Conservation (phyloP, 75 land plant genomes). For the Sequoia sempervirens region DNA sequence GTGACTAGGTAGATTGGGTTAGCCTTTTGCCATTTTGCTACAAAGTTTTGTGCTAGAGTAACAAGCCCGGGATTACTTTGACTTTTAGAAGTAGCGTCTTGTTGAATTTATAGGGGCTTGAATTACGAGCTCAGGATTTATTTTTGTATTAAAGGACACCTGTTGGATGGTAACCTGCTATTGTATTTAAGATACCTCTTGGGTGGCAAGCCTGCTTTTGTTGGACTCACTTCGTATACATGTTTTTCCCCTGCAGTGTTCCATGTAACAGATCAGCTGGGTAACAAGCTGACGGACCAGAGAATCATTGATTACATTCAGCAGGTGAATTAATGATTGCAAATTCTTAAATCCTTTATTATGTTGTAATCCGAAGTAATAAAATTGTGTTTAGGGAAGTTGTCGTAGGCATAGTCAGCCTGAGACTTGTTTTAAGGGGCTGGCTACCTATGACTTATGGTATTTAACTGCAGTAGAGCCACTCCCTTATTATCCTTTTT, state of each 20-base stretch:
- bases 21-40: not conserved
- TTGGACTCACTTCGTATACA: not conserved
- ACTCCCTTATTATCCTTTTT: not conserved
- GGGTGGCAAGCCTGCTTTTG: not conserved
- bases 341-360: not conserved
- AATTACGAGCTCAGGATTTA: not conserved
- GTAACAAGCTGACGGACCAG: constrained; percentile 59
- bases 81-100: too few species aligned
- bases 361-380: not conserved
- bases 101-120: not conserved
- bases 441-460: not conserved
- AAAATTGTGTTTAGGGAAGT: not conserved
- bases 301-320: constrained; percentile 54
- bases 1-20: not conserved
- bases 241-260: constrained; percentile 55
- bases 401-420: not conserved
- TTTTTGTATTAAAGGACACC: not conserved
- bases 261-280: constrained; percentile 78
- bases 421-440: not conserved
- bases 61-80: too few species aligned
- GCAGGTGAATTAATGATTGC: constrained; percentile 32
- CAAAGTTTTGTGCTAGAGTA: too few species aligned
- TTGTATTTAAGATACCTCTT: not conserved
- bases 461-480: not conserved
- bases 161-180: not conserved